Percentiles rank a stretch among this genome's conserved stretches.
These are phyloP conservation scores for Recurvomyces mirabilis DNA, from an alignment of 495 filamentous ascomycete genomes.

Conservation along the genomic window DNA sequence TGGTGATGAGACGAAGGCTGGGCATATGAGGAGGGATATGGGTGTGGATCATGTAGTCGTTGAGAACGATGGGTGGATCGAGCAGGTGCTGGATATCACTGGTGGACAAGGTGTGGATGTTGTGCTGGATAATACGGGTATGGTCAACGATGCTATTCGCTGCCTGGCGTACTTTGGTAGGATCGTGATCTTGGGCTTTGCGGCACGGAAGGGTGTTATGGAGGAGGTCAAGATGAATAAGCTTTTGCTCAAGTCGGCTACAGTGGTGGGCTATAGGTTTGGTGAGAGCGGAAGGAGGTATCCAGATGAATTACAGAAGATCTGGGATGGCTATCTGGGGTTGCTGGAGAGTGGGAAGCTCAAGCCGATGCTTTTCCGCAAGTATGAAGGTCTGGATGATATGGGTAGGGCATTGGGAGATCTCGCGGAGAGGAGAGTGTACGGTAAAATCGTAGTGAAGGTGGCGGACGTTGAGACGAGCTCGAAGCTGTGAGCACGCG, in stretches of 20 bases:
- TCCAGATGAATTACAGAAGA: slow-evolving; percentile 20
- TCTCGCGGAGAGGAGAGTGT: slow-evolving; percentile 21
- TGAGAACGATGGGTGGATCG: slow-evolving; percentile 21
- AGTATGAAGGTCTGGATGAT: slow-evolving; percentile 24
- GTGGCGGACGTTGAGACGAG: slow-evolving; percentile 18
- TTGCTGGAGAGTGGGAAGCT: slow-evolving; percentile 24
- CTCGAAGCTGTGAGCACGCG: slow-evolving; percentile 15
- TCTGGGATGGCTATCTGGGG: slow-evolving; percentile 29
- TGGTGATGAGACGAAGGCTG: slow-evolving; percentile 23
- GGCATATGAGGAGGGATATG: slow-evolving; percentile 24
- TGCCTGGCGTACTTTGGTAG: slow-evolving; percentile 25
- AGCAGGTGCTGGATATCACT: slow-evolving; percentile 26
- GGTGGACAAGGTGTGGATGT: slow-evolving; percentile 29
- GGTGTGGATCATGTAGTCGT: slow-evolving; percentile 26
- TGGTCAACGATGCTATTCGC: slow-evolving; percentile 22
- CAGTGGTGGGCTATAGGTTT: slow-evolving; percentile 31
- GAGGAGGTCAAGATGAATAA: slow-evolving; percentile 29
- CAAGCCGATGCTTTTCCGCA: slow-evolving; percentile 26
- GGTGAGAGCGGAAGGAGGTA: slow-evolving; percentile 29
- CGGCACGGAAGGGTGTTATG: slow-evolving; percentile 29
- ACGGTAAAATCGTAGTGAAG: slow-evolving; percentile 27
- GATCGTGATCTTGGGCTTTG: slow-evolving; percentile 30
- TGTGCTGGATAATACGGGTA: slow-evolving; percentile 31
- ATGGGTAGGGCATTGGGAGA: slow-evolving; percentile 24
- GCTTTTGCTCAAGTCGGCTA: slow-evolving; percentile 25